Conservation (phyloP, 2,329 filamentous ascomycete genomes). For the Zelopaecilomyces penicillatus region DNA sequence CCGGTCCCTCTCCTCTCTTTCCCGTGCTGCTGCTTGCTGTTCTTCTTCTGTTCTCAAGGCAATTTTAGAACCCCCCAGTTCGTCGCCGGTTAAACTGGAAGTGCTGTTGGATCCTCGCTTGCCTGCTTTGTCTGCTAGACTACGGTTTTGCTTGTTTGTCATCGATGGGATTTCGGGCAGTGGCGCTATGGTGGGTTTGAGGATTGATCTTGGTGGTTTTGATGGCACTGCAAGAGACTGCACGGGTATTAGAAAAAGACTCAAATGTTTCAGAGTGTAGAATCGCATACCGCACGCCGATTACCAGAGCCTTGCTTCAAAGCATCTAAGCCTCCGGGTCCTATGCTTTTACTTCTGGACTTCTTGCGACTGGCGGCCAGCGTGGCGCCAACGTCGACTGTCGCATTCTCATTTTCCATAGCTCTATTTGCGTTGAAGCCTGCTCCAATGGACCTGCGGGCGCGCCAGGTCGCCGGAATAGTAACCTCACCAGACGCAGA, state of each 20-base stretch:
- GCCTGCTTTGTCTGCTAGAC: constrained; percentile 8
- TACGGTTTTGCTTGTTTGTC: constrained; percentile 31
- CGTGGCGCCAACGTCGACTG: constrained; percentile 52
- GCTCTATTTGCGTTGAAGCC: constrained; percentile 44
- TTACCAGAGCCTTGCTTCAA: constrained; percentile 70
- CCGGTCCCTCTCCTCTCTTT: constrained; percentile 64
- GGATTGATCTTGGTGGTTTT: constrained; percentile 57
- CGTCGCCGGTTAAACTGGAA: constrained; percentile 13
- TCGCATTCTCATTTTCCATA: constrained; percentile 71
- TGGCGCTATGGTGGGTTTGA: constrained; percentile 70
- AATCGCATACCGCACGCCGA: constrained; percentile 59
- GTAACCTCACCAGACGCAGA: constrained; percentile 32
- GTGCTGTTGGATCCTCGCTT: background rate
- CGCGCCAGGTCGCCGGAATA: constrained; percentile 47
- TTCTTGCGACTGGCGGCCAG: constrained; percentile 52
- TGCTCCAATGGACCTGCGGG: constrained; percentile 64
- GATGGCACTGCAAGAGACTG: constrained; percentile 48
- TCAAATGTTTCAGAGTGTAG: constrained; percentile 1
- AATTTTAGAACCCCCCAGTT: constrained; percentile 44
- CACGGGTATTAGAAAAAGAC: constrained; percentile 11
- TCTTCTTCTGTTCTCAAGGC: constrained; percentile 62
- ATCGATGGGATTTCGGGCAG: constrained; percentile 58
- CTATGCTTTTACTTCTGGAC: constrained; percentile 90
- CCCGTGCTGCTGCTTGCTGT: constrained; percentile 59
- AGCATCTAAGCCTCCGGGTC: constrained; percentile 80